A percentile compares a stretch with the other conserved stretches of the same genome.
phyloP scores from a whole-genome alignment of 306 rosid species.

The Inga leiocalycina region DNA sequence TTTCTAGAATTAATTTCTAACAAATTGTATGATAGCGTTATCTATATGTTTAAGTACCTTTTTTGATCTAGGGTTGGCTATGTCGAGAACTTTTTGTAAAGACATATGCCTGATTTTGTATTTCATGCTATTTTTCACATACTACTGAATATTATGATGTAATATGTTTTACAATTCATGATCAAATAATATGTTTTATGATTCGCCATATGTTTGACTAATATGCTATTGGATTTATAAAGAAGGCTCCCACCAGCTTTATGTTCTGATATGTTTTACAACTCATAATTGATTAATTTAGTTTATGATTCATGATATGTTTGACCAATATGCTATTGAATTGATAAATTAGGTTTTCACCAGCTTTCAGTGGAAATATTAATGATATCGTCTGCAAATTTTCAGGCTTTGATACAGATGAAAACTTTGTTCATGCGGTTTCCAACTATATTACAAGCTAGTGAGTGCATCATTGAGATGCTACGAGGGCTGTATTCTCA shows the following conservation, averaged over 20 bases:
- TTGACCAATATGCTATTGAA: neutral
- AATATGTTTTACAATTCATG: neutral
- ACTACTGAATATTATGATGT: neutral
- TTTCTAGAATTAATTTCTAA: neutral
- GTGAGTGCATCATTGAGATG: conserved; percentile 93
- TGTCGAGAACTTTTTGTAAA: neutral
- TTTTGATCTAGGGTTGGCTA: neutral
- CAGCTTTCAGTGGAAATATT: conserved; percentile 25
- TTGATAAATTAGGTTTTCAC: neutral
- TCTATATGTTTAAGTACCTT: neutral
- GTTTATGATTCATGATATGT: neutral
- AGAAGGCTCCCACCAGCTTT: neutral
- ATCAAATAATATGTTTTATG: neutral
- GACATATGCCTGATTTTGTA: neutral
- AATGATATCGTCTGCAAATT: conserved; percentile 29
- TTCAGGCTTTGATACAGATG: conserved; percentile 93
- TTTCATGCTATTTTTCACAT: neutral
- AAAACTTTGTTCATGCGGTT: conserved; percentile 85
- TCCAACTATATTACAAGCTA: conserved; percentile 91
- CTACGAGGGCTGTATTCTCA: conserved; percentile 98
- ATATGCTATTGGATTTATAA: neutral
- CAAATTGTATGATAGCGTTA: neutral
- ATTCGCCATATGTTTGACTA: neutral
- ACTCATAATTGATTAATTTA: neutral
- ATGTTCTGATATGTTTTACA: neutral